These are phyloP conservation scores for Conticribra weissflogii DNA, from an alignment of 108 stramenopile genomes.

Conservation along the genomic window DNA sequence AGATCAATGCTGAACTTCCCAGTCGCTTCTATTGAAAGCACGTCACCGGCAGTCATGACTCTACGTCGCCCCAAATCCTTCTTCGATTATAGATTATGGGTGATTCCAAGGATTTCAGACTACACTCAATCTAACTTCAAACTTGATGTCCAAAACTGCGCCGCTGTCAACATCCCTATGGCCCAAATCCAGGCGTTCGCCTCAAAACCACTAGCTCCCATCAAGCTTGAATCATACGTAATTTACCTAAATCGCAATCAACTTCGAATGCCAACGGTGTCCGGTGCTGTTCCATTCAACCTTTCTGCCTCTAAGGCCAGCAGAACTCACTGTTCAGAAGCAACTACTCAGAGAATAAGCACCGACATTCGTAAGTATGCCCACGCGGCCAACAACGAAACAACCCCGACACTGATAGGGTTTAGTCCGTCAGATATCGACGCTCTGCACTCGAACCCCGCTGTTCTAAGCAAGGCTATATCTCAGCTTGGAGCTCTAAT, in stretches of 20 bases:
- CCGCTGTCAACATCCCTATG: slow-evolving; percentile 87
- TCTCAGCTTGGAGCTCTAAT: slow-evolving; percentile 79
- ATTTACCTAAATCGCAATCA: slow-evolving; percentile 65
- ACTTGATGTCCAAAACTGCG: slow-evolving; percentile 88
- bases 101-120: slow-evolving; percentile 82
- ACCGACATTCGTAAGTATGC: slow-evolving; percentile 85
- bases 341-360: slow-evolving; percentile 81
- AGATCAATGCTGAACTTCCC: slow-evolving; percentile 68
- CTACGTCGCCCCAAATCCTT: slow-evolving; percentile 75
- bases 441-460: slow-evolving; percentile 71
- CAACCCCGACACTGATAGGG: slow-evolving; percentile 79
- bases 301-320: slow-evolving; percentile 70
- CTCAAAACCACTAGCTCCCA: slow-evolving; percentile 82
- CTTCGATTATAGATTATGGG: slow-evolving; percentile 84
- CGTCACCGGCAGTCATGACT: slow-evolving; percentile 68
- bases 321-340: slow-evolving; percentile 88
- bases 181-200: slow-evolving; percentile 90
- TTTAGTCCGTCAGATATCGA: slow-evolving; percentile 82
- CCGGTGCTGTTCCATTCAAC: slow-evolving; percentile 80
- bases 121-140: slow-evolving; percentile 76
- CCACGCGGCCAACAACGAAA: slow-evolving; percentile 76
- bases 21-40: slow-evolving; percentile 41
- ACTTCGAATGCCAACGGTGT: slow-evolving; percentile 66
- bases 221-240: slow-evolving; percentile 86
- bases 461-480: slow-evolving; percentile 64